Evolutionary conservation across 192 early-diverging fungal genomes (phyloP).

Genomic region (Coemansia sp.): DNA sequence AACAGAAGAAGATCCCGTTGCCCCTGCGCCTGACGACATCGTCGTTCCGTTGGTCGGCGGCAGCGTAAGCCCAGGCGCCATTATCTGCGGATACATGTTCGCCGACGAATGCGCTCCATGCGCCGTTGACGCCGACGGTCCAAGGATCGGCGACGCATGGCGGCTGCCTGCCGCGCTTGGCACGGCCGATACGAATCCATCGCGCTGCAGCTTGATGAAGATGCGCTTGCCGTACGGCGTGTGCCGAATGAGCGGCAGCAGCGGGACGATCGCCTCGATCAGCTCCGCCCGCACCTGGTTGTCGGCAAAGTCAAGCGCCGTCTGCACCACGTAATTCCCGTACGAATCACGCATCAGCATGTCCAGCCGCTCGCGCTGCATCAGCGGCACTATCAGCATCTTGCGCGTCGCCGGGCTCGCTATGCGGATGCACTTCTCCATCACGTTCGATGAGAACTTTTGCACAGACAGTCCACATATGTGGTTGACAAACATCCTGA

Average conservation of each 20-base stretch:
- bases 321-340: constrained; percentile 91
- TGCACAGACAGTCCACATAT: constrained; percentile 79
- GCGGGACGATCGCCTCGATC: constrained; percentile 78
- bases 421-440: constrained; percentile 90
- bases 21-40: too few species aligned
- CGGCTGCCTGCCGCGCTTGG: constrained; percentile 49
- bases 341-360: constrained; percentile 82
- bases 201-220: constrained; percentile 71
- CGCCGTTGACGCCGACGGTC: too few species aligned
- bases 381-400: constrained; percentile 71
- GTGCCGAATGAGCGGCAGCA: constrained; percentile 77
- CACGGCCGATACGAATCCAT: constrained; percentile 49
- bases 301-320: constrained; percentile 80
- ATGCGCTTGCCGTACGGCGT: constrained; percentile 91
- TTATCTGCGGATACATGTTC: constrained; percentile 35
- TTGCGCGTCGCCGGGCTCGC: constrained; percentile 69
- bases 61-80: neutral
- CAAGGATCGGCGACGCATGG: constrained; percentile 51
- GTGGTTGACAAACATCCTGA: constrained; percentile 72
- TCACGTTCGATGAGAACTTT: constrained; percentile 91
- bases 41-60: constrained; percentile 5
- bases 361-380: constrained; percentile 72
- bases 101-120: constrained; percentile 34
- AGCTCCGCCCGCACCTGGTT: constrained; percentile 68
- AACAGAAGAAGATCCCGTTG: too few species aligned